A percentile compares a stretch with the other conserved stretches of the same genome.
These are phyloP conservation scores for Cryptosporidium sp. DNA, from an alignment of 169 alveolate species.

Conservation along the genomic window DNA sequence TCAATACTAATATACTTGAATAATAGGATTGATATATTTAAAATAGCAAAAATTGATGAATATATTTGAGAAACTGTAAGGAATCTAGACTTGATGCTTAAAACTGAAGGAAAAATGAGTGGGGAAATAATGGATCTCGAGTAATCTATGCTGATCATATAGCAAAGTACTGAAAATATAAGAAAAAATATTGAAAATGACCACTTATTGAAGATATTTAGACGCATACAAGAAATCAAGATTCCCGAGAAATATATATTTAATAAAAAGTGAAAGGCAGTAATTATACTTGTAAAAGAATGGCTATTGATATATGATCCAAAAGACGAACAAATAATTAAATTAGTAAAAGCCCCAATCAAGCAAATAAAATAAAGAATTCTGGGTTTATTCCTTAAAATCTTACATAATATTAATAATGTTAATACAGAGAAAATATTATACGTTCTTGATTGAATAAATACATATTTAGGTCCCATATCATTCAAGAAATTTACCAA, in stretches of 20 bases:
- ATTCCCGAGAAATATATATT: constrained; percentile 12
- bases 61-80: constrained; percentile 6
- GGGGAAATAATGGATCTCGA: constrained; percentile 21
- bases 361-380: background rate
- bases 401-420: constrained; percentile 16
- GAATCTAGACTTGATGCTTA: constrained; percentile 11
- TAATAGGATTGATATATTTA: background rate
- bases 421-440: background rate
- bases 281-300: background rate
- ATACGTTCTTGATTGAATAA: background rate
- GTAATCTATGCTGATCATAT: background rate
- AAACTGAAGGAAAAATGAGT: constrained; percentile 8
- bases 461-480: background rate
- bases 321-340: background rate
- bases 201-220: constrained; percentile 1
- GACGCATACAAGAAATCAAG: background rate
- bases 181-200: background rate
- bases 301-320: background rate
- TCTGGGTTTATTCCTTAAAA: constrained; percentile 10
- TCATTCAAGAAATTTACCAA: background rate
- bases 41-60: constrained; percentile 15
- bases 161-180: constrained; percentile 5
- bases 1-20: background rate
- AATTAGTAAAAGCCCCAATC: background rate
- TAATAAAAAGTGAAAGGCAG: constrained; percentile 21